Evolutionary conservation across 257 asterid genomes (phyloP).

Genomic region (Solanum arcanum): DNA sequence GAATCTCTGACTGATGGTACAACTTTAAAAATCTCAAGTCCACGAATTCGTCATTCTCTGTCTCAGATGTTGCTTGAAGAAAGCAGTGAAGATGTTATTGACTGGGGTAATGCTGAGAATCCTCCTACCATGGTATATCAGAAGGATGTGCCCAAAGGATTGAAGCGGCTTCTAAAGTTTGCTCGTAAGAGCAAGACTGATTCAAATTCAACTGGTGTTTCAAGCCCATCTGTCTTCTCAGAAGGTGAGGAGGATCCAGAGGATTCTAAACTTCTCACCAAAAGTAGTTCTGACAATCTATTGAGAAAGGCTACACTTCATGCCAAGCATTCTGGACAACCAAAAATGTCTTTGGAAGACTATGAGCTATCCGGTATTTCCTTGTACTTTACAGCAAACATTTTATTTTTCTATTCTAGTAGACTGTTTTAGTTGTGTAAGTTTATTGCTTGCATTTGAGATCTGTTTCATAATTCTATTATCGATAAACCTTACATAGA

Average conservation of each 20-base stretch:
- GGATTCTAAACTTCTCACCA: conserved; percentile 43
- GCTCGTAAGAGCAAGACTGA: conserved; percentile 89
- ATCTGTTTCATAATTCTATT: background rate
- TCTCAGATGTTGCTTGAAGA: conserved; percentile 98
- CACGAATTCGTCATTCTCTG: conserved; percentile 90
- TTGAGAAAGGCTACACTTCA: conserved; percentile 71
- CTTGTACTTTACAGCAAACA: background rate
- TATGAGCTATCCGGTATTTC: conserved; percentile 36
- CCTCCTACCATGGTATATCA: conserved; percentile 69
- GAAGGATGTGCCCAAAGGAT: conserved; percentile 87
- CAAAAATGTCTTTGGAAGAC: background rate
- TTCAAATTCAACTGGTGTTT: conserved; percentile 61
- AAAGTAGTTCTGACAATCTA: conserved; percentile 57
- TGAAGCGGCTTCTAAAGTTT: conserved; percentile 86
- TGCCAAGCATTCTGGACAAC: conserved; percentile 34
- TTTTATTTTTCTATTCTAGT: background rate
- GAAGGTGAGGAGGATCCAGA: conserved; percentile 95
- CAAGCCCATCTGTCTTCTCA: conserved; percentile 74
- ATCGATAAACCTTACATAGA: background rate
- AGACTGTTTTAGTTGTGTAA: background rate
- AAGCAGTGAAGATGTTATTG: conserved; percentile 70
- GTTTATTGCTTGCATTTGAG: background rate
- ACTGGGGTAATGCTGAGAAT: conserved; percentile 94
- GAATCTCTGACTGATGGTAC: conserved; percentile 29
- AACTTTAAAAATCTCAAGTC: conserved; percentile 47